Base-by-base conservation (phyloP, 2,329 filamentous ascomycete species). In the Fusarium bactridioides region DNA sequence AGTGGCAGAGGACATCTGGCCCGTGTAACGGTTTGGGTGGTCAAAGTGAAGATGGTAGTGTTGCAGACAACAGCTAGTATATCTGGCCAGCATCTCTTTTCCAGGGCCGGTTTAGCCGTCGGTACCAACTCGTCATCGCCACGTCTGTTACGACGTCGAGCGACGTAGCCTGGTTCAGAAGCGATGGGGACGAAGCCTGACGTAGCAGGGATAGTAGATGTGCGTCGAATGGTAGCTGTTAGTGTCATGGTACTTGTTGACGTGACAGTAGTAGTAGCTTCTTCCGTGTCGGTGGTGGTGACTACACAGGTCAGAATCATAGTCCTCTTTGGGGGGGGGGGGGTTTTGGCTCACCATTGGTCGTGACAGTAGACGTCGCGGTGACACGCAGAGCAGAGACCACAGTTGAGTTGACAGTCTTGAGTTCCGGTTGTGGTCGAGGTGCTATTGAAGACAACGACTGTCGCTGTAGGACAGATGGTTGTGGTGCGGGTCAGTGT, bases 291-390 rank as follows among this genome's bases (percentile, higher is more conserved):
- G 13, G 53, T 48, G 10, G 27, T 27, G 19, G 41, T 59, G 4
- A 21, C 61, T 60, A 31, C 2, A n/a, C 10, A 1, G 11, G 15
- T 63, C 13, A 61, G 44, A 37, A 57, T 43, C 7, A 10, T 29
- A 27, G 15, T 7, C 5, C 4, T 18, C 19, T 50, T 40, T 1
- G 5, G 10, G 3, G 6, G 3, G 6, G 1, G 5, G 10, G 3
- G 6, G 3, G 6, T 2, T 15, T 23, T 7, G 15, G 29, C 23
- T 21, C 40, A 60, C 54, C 11, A 10, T 19, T 29, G 11, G 16
- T 50, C 7, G 54, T 37, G 19, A 25, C 15, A 18, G 10, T 29
- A 23, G 35, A 41, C 15, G 43, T 41, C 5, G 29, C 7, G 5
- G 33, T 62, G 11, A 47, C 53, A 23, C 10, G n/a, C 16, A n/a